Evolutionary conservation across 352 stramenopile species (phyloP).

Genomic region (Globisporangium radiosum): DNA sequence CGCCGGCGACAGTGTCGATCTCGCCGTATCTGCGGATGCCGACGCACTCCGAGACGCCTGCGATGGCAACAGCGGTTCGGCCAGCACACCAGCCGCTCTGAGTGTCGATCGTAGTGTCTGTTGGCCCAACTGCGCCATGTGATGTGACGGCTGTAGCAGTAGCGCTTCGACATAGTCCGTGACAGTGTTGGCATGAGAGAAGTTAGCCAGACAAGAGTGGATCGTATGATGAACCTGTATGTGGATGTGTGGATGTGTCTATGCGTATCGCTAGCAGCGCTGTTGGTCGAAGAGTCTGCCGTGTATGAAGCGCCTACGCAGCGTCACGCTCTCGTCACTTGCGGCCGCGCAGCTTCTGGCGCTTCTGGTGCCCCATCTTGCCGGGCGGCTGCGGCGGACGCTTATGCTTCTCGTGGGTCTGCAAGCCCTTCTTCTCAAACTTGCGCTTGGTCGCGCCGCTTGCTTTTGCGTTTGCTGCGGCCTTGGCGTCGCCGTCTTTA

Average conservation of each 20-base stretch:
- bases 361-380: conserved; percentile 20
- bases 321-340: conserved; percentile 3
- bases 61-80: too few relatives aligned
- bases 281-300: too few relatives aligned
- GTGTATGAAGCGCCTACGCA: too few relatives aligned
- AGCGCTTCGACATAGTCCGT: too few relatives aligned
- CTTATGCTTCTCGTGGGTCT: conserved; percentile 21
- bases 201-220: too few relatives aligned
- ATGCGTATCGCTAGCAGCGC: too few relatives aligned
- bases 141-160: too few relatives aligned
- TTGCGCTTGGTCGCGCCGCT: conserved; percentile 2
- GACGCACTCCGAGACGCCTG: background rate
- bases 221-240: too few relatives aligned
- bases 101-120: background rate
- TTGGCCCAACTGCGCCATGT: background rate
- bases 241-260: too few relatives aligned
- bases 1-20: conserved; percentile 14
- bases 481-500: background rate
- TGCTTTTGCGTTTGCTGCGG: background rate
- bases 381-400: conserved; percentile 12
- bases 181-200: too few relatives aligned
- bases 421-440: conserved; percentile 12
- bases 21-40: conserved; percentile 25
- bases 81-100: too few relatives aligned
- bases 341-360: conserved; percentile 12